These are phyloP conservation scores for Populus alba DNA, from an alignment of 345 rosid species.

Conservation along the genomic window DNA sequence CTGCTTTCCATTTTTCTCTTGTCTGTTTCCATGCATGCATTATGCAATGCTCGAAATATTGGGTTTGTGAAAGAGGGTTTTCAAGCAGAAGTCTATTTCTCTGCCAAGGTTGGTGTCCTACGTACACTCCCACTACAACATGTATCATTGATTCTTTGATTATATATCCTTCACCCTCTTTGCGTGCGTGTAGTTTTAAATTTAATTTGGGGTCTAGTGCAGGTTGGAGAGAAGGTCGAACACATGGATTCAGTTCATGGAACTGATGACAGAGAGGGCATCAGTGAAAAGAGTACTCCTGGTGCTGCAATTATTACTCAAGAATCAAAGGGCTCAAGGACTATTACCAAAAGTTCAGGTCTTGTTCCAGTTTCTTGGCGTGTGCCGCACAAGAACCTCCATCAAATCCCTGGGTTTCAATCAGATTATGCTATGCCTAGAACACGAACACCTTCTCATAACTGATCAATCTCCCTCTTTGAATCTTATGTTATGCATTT, in stretches of 20 bases:
- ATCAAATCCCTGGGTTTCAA: constrained; percentile 27
- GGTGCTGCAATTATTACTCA: neutral
- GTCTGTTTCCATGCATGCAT: constrained; percentile 30
- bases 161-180: neutral
- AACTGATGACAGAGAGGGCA: neutral
- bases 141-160: too few species aligned
- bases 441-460: constrained; percentile 55
- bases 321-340: neutral
- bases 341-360: constrained; percentile 9
- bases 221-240: constrained; percentile 10
- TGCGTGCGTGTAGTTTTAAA: neutral
- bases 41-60: constrained; percentile 36
- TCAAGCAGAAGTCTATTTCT: neutral
- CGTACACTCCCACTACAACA: neutral
- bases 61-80: constrained; percentile 3
- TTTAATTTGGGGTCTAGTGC: neutral
- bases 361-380: constrained; percentile 27
- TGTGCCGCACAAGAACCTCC: constrained; percentile 9
- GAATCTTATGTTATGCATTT: neutral
- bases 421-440: constrained; percentile 56
- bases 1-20: constrained; percentile 23
- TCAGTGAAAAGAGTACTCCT: neutral
- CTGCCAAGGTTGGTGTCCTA: neutral
- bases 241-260: neutral
- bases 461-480: constrained; percentile 11